Evolutionary conservation across 2,329 filamentous ascomycete species (phyloP).

Genomic region (Cercospora beticola): DNA sequence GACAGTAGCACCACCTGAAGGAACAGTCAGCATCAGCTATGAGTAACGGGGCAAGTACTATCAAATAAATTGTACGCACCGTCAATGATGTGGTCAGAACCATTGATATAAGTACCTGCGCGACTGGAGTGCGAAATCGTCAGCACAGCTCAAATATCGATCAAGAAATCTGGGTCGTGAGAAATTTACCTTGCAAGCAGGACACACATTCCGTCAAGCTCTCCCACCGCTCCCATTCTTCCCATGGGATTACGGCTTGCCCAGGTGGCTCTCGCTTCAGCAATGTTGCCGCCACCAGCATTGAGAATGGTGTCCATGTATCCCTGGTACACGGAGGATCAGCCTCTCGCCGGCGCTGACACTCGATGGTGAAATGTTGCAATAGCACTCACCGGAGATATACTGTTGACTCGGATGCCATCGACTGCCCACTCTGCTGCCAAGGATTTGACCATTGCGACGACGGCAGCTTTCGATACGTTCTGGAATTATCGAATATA

Average conservation of each 20-base stretch:
- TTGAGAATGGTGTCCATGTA: conserved; percentile 79
- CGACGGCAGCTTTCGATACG: conserved; percentile 65
- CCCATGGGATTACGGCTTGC: conserved; percentile 41
- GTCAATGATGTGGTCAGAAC: conserved; percentile 41
- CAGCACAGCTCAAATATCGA: neutral
- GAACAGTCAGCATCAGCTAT: neutral
- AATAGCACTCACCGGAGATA: conserved; percentile 67
- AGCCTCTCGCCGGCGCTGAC: conserved; percentile 33
- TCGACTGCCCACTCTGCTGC: conserved; percentile 71
- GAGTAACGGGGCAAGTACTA: neutral
- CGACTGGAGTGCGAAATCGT: conserved; percentile 26
- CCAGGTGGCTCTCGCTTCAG: conserved; percentile 38
- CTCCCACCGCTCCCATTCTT: conserved; percentile 40
- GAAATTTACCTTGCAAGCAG: conserved; percentile 27
- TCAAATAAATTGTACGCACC: conserved; percentile 13
- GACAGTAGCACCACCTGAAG: conserved; percentile 31
- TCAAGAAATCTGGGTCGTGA: neutral
- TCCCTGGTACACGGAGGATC: conserved; percentile 67
- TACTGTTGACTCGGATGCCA: conserved; percentile 69
- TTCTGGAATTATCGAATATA: conserved; percentile 46
- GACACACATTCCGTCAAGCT: conserved; percentile 42
- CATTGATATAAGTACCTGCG: conserved; percentile 41
- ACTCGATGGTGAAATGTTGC: neutral
- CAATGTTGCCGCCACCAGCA: conserved; percentile 39
- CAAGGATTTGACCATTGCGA: conserved; percentile 63